Base-by-base conservation (phyloP, 2,329 filamentous ascomycete species). In the Coniella vitis region DNA sequence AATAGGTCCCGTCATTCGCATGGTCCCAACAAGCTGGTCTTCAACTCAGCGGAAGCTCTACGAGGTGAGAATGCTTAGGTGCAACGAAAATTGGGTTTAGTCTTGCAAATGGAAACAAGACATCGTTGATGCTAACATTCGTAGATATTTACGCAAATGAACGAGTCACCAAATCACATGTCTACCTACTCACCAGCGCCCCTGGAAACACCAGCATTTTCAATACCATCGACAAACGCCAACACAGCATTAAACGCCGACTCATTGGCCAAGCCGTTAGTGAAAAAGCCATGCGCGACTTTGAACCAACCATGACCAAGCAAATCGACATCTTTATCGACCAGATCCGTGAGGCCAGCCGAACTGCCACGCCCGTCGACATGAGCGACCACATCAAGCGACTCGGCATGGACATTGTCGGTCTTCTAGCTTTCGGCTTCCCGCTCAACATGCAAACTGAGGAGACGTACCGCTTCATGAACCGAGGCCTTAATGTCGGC, bases 301-400 rank as follows among this genome's bases (percentile, higher is more conserved):
- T 60, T 37, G 57, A 59, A 48, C 58, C 59, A 0, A 53, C 35
- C 3, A 57, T 59, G 50, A 4, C 46, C 4, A 14, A 51, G 21
- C 46, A 58, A 10, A 47, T 59, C 8, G 49, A 56, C 14, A 47
- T 54, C 10, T 58, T 55, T 4, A 34, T 43, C 47, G 3, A 7
- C 3, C 13, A 37, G 7, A 31, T 36, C 34, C 12, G 13, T 5
- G 14, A 36, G 4, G n/a, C 2, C 3, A 47, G 4, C 37, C n/a
- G n/a, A 46, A 8, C 4, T 14, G 34, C 13, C 2, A 13, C 19
- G 4, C 36, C 39, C 3, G 17, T 56, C 3, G 51, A 58, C 17
- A 56, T 57, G 51, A 50, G 54, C 4, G 39, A 49, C 4, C 39
- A 40, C 2, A 46, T 31, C 29, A 49, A 50, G 39, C 47, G 47